Conservation (phyloP, 352 stramenopile species). For the Globisporangium rhizosaccharum region DNA sequence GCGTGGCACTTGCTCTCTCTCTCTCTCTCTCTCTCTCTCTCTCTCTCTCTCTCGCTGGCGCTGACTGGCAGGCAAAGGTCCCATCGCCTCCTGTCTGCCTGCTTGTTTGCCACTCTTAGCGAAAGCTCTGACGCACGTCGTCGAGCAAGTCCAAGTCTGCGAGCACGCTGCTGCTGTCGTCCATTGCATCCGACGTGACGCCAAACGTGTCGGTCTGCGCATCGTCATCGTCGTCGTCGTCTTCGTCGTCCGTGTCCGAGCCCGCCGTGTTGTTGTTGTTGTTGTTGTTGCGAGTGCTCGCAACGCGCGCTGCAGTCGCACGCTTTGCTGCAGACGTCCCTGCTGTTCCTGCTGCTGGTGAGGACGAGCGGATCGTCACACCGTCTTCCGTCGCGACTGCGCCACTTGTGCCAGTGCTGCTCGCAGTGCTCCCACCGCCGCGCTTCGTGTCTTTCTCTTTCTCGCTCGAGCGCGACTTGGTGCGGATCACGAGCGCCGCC, state of each 20-base stretch:
- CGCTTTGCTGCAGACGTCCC: conserved; percentile 7
- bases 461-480: conserved; percentile 56
- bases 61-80: neutral
- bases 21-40: neutral
- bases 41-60: neutral
- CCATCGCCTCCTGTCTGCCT: neutral
- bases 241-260: conserved; percentile 73
- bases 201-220: conserved; percentile 44
- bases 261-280: conserved; percentile 21
- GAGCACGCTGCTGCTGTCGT: conserved; percentile 5
- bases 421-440: conserved; percentile 42
- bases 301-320: neutral
- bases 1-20: neutral
- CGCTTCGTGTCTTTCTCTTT: conserved; percentile 38
- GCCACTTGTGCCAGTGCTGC: conserved; percentile 27
- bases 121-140: neutral
- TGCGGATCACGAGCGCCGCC: conserved; percentile 72
- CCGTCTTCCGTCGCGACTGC: conserved; percentile 22
- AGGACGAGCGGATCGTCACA: conserved; percentile 50
- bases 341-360: conserved; percentile 9
- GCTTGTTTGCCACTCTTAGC: neutral
- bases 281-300: neutral
- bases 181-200: conserved; percentile 19
- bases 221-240: conserved; percentile 39
- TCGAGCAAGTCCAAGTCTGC: conserved; percentile 11